Conservation (phyloP, 495 filamentous ascomycete species). For the Penicillium roqueforti region DNA sequence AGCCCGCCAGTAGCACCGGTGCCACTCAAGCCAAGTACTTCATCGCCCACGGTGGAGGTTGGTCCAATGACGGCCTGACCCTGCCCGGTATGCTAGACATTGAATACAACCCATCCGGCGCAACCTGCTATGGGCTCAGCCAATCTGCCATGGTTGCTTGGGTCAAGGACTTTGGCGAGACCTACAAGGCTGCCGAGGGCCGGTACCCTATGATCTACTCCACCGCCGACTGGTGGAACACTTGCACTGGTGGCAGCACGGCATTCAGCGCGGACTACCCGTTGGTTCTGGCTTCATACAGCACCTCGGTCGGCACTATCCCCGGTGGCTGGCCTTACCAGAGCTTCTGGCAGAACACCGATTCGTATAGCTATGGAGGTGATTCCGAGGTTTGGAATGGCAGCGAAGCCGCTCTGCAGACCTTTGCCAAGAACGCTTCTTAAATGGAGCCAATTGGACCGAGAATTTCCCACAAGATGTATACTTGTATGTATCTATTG, state of each 20-base stretch:
- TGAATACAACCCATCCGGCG: conserved; percentile 47
- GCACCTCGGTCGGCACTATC: conserved; percentile 44
- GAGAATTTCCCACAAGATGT: not conserved
- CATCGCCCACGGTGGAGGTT: conserved; percentile 58
- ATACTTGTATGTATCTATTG: not conserved
- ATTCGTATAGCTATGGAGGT: conserved; percentile 27
- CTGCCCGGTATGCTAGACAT: conserved; percentile 66
- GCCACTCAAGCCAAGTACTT: conserved; percentile 56
- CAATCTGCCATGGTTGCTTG: conserved; percentile 53
- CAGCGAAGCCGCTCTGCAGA: conserved; percentile 13
- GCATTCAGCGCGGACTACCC: conserved; percentile 51
- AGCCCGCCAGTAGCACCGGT: conserved; percentile 46
- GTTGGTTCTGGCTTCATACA: conserved; percentile 55
- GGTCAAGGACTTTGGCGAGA: conserved; percentile 57
- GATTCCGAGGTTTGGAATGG: conserved; percentile 31
- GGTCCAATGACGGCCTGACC: conserved; percentile 57
- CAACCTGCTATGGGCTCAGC: conserved; percentile 51
- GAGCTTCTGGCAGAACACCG: conserved; percentile 55
- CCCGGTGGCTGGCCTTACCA: conserved; percentile 58
- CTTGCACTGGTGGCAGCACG: conserved; percentile 55
- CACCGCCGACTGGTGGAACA: conserved; percentile 58
- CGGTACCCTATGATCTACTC: conserved; percentile 60
- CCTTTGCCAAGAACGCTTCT: conserved; percentile 14
- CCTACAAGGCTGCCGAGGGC: conserved; percentile 48
- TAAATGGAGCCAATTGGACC: not conserved